Percentiles rank a stretch among this genome's conserved stretches.
Conservation (phyloP, 306 rosid species). For the Medicago arabica region DNA sequence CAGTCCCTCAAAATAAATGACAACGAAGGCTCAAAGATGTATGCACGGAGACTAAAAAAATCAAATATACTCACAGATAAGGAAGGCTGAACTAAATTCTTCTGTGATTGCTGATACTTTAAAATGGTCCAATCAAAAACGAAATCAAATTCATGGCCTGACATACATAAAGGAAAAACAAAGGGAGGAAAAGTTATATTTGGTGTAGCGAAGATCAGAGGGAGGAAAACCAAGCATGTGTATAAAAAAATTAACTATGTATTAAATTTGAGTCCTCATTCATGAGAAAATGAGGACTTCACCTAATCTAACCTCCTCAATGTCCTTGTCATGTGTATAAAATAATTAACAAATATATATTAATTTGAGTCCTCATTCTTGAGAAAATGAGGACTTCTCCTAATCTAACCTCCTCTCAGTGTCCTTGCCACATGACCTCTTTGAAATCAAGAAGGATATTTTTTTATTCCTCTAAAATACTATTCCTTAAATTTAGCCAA, state of each 20-base stretch:
- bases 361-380: background rate
- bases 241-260: background rate
- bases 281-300: background rate
- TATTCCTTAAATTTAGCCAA: background rate
- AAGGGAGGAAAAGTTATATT: constrained; percentile 26
- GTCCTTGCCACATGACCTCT: background rate
- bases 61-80: constrained; percentile 64
- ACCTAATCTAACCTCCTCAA: background rate
- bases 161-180: constrained; percentile 13
- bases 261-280: background rate
- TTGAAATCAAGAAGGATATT: background rate
- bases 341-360: background rate
- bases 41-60: constrained; percentile 1
- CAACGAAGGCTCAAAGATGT: background rate
- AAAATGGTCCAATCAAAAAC: constrained; percentile 94
- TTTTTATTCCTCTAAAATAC: background rate
- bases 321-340: background rate
- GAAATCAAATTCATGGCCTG: constrained; percentile 88
- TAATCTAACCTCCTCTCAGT: background rate
- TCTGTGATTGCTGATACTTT: constrained; percentile 91
- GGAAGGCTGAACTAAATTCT: constrained; percentile 63
- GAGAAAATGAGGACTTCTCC: too few relatives aligned
- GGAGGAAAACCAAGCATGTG: background rate
- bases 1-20: background rate
- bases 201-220: background rate